Percentiles rank a stretch among this genome's conserved stretches.
Evolutionary conservation across 192 early-diverging fungal species (phyloP).

Genomic region (Umbelopsis isabellina): DNA sequence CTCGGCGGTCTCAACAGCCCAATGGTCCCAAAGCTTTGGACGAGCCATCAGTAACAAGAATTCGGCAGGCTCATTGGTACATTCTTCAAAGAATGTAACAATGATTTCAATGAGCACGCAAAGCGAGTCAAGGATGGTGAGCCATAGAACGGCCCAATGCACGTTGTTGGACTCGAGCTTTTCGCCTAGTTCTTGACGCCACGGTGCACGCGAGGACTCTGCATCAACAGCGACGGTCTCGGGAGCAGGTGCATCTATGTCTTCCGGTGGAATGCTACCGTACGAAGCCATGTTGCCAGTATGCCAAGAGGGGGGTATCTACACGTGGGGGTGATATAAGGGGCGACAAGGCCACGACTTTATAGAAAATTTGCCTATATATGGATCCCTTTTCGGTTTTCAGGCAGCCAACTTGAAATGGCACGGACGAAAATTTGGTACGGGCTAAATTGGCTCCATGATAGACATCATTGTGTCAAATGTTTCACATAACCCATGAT

Average conservation of each 20-base stretch:
- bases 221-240: not conserved
- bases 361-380: not conserved
- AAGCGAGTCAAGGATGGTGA: slow-evolving; percentile 30
- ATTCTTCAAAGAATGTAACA: slow-evolving; percentile 41
- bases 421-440: no score
- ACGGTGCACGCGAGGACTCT: not conserved
- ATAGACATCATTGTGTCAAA: no score
- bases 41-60: not conserved
- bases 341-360: not conserved
- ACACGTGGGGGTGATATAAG: slow-evolving; percentile 2
- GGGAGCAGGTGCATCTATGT: not conserved
- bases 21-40: slow-evolving; percentile 22
- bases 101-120: slow-evolving; percentile 37
- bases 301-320: not conserved
- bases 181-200: slow-evolving; percentile 35
- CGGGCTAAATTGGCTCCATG: no score
- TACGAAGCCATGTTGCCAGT: not conserved
- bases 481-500: no score
- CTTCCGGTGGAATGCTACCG: slow-evolving; percentile 6
- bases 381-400: not conserved
- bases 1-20: slow-evolving; percentile 44
- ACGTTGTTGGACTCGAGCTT: slow-evolving; percentile 25
- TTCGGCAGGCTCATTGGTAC: not conserved
- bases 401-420: no score
- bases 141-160: slow-evolving; percentile 30